Evolutionary conservation across 345 rosid species (phyloP), one percentile per base, ranked within the genome.

Genomic region (Eucalyptus pumila): DNA sequence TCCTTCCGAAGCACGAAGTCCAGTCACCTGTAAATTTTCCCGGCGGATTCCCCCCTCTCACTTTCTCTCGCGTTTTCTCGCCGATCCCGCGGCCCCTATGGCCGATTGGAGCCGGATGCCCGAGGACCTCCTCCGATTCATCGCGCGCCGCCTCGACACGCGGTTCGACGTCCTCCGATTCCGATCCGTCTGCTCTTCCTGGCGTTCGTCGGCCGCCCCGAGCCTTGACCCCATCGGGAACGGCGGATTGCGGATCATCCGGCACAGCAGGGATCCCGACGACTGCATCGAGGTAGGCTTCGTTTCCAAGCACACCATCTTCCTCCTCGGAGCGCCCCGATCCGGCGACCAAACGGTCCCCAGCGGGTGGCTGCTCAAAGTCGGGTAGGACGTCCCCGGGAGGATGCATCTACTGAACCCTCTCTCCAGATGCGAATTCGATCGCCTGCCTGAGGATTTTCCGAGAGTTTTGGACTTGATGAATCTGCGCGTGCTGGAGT

Each of bases 81-180:
- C 56, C 10, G 24, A 52, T 52, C 56, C 23, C 10, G 56, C 56
- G 4, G 7, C 2, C 40, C 26, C 86, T 32, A 95, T 95, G 98
- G 95, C 93, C 21, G 96, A 93, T 72, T 97, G 99, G 99, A 80
- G 95, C 48, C 90, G 88, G 45, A 93, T 97, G 15, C 99, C 98
- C 5, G 89, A 89, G 87, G 99, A 97, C 69, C 96, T 98, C 87
- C 83, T 97, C 13, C 92, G 92, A 76, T 90, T 89, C 32, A 95
- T 96, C 88, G 90, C 94, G 51, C 92, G 91, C 49, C 89, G 88
- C 92, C 91, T 96, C 5, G 94, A 92, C 45, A 91, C 94, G 37
- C 89, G 94, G 86, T 91, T 91, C 81, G 99, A 98, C 86, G 88
- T 95, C 90, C 69, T 89, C 26, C 97, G 96, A 4, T 93, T 94